phyloP scores from a whole-genome alignment of 2,329 filamentous ascomycete genomes.

The Xylariomycetidae sp. region DNA sequence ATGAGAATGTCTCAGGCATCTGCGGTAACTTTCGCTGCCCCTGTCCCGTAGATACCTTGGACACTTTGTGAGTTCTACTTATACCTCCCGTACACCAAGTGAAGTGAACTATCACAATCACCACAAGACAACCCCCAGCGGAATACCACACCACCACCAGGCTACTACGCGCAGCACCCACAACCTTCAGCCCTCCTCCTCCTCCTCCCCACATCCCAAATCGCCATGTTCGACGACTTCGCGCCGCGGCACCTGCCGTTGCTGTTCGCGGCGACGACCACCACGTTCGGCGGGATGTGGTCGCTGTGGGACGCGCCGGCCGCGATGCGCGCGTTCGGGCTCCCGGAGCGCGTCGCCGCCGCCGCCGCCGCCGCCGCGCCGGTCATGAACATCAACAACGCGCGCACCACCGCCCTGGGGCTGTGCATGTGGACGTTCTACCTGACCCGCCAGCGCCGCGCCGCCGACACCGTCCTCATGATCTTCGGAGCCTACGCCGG shows the following conservation, averaged over 20 bases:
- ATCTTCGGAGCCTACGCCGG: conserved; percentile 2
- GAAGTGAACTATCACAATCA: too few relatives aligned
- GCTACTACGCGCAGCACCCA: too few relatives aligned
- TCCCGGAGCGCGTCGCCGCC: conserved; percentile 3
- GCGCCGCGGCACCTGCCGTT: conserved; percentile 4
- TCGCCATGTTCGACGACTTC: conserved; percentile 5
- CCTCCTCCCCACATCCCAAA: too few relatives aligned
- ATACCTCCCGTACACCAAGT: too few relatives aligned
- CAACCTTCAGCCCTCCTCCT: too few relatives aligned
- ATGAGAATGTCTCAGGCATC: too few relatives aligned
- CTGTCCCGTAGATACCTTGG: too few relatives aligned
- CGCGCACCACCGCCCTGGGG: conserved; percentile 3
- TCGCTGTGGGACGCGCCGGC: conserved; percentile 2
- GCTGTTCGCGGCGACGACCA: conserved; percentile 5
- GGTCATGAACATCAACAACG: conserved; percentile 3
- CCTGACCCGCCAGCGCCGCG: conserved; percentile 1
- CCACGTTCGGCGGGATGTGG: conserved; percentile 4
- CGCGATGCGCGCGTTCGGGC: conserved; percentile 5
- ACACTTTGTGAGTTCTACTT: too few relatives aligned
- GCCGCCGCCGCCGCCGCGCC: background rate
- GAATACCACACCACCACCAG: too few relatives aligned
- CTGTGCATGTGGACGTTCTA: conserved; percentile 4
- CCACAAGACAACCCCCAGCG: too few relatives aligned
- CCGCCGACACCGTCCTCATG: conserved; percentile 1
- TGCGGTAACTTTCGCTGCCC: too few relatives aligned